These are phyloP conservation scores for Trametes coccinea DNA, from an alignment of 768 basidiomycete species.

Conservation along the genomic window DNA sequence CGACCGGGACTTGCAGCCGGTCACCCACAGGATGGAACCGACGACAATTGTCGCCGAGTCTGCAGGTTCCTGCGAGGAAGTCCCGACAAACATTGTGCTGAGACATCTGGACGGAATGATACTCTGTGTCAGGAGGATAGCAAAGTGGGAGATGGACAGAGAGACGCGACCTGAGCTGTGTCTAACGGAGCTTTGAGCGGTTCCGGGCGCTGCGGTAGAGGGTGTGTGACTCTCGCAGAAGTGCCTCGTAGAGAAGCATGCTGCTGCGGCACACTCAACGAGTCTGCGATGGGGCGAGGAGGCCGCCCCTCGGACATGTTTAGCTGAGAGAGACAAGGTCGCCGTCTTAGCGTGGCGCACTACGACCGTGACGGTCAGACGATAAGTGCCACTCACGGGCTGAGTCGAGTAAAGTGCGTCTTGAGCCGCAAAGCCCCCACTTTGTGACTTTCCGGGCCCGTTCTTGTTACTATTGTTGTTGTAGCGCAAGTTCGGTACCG, in stretches of 20 bases:
- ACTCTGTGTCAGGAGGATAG: neutral
- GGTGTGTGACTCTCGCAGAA: neutral
- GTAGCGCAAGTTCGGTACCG: neutral
- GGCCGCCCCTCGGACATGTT: neutral
- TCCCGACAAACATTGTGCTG: slow-evolving; percentile 9
- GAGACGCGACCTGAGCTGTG: neutral
- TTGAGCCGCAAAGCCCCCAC: neutral
- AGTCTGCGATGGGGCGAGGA: neutral
- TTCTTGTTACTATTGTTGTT: neutral
- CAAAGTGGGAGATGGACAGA: neutral
- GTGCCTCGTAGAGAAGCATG: neutral
- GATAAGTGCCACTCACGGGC: slow-evolving; percentile 7
- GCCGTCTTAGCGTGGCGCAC: neutral
- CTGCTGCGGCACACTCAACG: neutral
- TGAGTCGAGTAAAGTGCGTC: too few relatives aligned
- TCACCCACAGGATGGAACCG: slow-evolving; percentile 1
- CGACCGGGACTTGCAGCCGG: too few relatives aligned
- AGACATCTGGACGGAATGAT: neutral
- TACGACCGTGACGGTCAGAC: too few relatives aligned
- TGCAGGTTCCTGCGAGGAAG: slow-evolving; percentile 12
- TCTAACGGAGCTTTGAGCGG: neutral
- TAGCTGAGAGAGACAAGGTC: neutral
- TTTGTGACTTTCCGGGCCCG: neutral
- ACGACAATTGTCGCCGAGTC: slow-evolving; percentile 3
- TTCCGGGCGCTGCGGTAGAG: slow-evolving; percentile 9